Evolutionary conservation across 2,329 filamentous ascomycete species (phyloP).

Genomic region (Incumbomyces delicatus): DNA sequence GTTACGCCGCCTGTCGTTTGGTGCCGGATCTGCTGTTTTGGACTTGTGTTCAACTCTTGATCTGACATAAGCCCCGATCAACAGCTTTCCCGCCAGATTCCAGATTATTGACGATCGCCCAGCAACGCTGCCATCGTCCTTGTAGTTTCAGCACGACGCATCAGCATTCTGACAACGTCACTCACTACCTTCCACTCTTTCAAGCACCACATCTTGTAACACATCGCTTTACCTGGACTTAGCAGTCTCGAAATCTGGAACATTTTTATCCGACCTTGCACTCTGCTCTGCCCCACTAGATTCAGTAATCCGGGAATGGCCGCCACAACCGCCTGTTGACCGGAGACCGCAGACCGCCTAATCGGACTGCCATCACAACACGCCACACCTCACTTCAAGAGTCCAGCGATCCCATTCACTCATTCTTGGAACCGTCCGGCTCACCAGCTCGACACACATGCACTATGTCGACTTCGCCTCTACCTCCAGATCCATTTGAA

Average conservation of each 20-base stretch:
- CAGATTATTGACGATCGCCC: conserved; percentile 1
- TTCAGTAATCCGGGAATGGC: conserved; percentile 3
- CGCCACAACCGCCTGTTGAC: conserved; percentile 2
- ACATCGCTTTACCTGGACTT: background rate
- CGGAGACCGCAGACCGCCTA: conserved; percentile 2
- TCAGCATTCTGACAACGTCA: conserved; percentile 4
- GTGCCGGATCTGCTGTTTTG: too few species aligned
- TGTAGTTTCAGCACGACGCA: background rate
- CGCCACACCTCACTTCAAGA: background rate
- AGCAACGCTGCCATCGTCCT: background rate
- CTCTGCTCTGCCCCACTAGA: conserved; percentile 1
- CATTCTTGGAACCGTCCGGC: background rate
- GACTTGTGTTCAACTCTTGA: background rate
- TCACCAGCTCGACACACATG: too few species aligned
- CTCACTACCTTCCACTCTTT: conserved; percentile 1
- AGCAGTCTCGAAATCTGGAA: background rate
- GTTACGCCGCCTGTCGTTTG: background rate
- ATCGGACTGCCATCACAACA: conserved; percentile 3
- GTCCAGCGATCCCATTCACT: background rate
- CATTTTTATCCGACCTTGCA: background rate
- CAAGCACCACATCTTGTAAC: background rate
- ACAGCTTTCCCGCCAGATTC: too few species aligned
- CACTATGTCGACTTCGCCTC: conserved; percentile 35
- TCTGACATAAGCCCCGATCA: conserved; percentile 1
- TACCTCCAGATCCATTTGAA: conserved; percentile 62